Conservation (phyloP, 441 rosid species). For the Aquilaria agallochum region DNA sequence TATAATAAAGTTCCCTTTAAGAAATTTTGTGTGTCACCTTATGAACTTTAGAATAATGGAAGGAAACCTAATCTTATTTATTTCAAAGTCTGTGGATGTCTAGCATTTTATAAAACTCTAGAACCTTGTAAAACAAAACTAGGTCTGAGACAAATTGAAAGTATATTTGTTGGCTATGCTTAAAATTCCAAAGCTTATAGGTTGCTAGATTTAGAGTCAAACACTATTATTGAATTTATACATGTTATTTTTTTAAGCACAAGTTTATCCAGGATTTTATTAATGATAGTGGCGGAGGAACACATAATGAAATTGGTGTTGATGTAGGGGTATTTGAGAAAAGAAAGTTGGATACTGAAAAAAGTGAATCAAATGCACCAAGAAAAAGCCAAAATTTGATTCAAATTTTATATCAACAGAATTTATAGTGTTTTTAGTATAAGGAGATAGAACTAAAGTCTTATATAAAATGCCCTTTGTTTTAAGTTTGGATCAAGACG, state of each 20-base stretch:
- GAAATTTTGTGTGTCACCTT: background rate
- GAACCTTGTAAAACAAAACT: background rate
- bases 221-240: background rate
- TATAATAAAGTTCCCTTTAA: background rate
- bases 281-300: background rate
- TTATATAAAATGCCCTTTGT: too few relatives aligned
- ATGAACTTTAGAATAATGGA: background rate
- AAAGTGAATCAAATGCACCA: too few relatives aligned
- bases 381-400: too few relatives aligned
- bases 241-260: background rate
- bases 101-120: too few relatives aligned
- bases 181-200: background rate
- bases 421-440: too few relatives aligned
- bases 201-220: constrained; percentile 2
- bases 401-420: too few relatives aligned
- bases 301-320: too few relatives aligned
- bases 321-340: too few relatives aligned
- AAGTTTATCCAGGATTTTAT: background rate
- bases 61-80: background rate
- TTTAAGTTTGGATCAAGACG: background rate
- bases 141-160: too few relatives aligned
- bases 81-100: background rate
- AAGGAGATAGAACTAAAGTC: too few relatives aligned
- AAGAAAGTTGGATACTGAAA: too few relatives aligned
- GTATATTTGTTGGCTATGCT: background rate